Conservation (phyloP, 139 green algal genomes). For the Eudorina sp. region DNA sequence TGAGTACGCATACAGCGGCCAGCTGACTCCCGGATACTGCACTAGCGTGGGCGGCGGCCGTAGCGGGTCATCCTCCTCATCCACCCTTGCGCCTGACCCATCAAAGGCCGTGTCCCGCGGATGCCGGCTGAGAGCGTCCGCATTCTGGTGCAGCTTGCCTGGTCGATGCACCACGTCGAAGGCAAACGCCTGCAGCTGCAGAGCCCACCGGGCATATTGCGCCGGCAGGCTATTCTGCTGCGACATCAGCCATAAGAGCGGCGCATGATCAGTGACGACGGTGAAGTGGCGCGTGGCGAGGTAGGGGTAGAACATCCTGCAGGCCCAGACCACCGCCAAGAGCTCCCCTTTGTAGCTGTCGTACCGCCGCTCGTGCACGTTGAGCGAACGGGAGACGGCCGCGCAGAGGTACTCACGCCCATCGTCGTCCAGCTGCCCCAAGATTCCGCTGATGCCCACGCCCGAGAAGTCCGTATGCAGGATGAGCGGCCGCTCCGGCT, state of each 20-base stretch:
- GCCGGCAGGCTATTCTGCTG: no score
- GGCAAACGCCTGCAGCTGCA: conserved; percentile 45
- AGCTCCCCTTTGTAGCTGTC: background rate
- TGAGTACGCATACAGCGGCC: no score
- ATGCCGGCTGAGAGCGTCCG: conserved; percentile 23
- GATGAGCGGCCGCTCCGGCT: background rate
- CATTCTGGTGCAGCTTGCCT: conserved; percentile 41
- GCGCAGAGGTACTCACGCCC: background rate
- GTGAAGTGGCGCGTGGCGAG: no score
- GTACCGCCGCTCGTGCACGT: background rate
- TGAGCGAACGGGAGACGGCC: background rate
- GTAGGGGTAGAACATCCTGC: no score
- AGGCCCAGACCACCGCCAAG: no score
- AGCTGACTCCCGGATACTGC: background rate
- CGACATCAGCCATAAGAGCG: no score
- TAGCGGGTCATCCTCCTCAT: background rate
- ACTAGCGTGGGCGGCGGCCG: background rate
- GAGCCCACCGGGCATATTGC: conserved; percentile 55
- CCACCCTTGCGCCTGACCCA: background rate
- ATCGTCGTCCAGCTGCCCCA: background rate
- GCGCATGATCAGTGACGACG: no score
- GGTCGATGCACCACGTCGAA: conserved; percentile 42
- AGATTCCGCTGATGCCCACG: background rate
- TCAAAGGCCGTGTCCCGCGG: background rate
- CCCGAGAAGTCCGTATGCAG: no score